These are phyloP conservation scores for Cutaneotrichosporon sp. DNA, from an alignment of 1,284 basidiomycete genomes.

Conservation along the genomic window DNA sequence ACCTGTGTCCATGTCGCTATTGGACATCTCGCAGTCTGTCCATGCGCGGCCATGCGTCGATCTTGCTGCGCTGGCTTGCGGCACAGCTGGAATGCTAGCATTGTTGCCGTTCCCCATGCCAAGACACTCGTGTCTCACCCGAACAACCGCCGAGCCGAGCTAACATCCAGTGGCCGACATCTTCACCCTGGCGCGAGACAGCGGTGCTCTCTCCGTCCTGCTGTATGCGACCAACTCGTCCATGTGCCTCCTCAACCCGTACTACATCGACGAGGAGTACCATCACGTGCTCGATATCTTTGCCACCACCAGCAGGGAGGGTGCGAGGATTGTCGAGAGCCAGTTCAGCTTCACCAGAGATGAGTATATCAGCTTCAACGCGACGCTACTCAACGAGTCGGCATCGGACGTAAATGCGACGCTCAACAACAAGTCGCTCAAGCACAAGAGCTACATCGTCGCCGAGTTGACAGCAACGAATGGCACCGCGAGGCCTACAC, in stretches of 20 bases:
- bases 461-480: constrained; percentile 66
- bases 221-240: constrained; percentile 71
- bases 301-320: constrained; percentile 43
- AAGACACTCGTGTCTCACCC: neutral
- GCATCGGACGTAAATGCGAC: constrained; percentile 58
- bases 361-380: constrained; percentile 61
- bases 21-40: too few relatives aligned
- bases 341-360: constrained; percentile 63
- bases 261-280: constrained; percentile 66
- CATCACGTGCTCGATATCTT: constrained; percentile 75
- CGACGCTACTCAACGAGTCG: constrained; percentile 42
- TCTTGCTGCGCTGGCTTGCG: neutral
- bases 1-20: too few relatives aligned
- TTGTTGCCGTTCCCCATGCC: neutral
- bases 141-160: neutral
- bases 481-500: constrained; percentile 56
- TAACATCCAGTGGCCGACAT: constrained; percentile 59
- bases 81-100: too few relatives aligned
- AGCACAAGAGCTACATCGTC: constrained; percentile 63
- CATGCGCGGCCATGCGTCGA: too few relatives aligned
- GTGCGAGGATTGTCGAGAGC: constrained; percentile 62
- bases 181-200: constrained; percentile 72
- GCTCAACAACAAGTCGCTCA: constrained; percentile 51
- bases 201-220: constrained; percentile 78
- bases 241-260: constrained; percentile 71